A percentile compares a stretch with the other conserved stretches of the same genome.
phyloP scores from a whole-genome alignment of 2,329 filamentous ascomycete genomes.

The Trichocomaceae sp. region DNA sequence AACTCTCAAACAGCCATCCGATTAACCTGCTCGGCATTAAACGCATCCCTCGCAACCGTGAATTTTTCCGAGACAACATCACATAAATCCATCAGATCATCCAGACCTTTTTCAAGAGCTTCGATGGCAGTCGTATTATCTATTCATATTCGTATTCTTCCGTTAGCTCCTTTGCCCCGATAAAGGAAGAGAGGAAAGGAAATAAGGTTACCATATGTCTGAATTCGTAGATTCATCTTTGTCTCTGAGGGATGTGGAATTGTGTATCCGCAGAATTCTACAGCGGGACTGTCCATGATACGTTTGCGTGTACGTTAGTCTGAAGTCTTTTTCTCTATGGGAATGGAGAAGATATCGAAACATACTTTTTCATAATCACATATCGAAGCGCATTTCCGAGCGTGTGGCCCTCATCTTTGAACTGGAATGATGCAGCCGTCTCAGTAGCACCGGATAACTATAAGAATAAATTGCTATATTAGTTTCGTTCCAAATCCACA shows the following conservation, averaged over 20 bases:
- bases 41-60: constrained; percentile 58
- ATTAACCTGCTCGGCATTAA: constrained; percentile 38
- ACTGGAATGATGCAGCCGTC: constrained; percentile 90
- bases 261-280: constrained; percentile 97
- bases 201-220: constrained; percentile 81
- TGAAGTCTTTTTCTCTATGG: background rate
- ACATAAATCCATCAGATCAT: constrained; percentile 83
- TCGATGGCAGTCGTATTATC: constrained; percentile 74
- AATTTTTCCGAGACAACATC: constrained; percentile 94
- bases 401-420: constrained; percentile 89
- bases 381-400: constrained; percentile 89
- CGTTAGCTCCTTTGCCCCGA: background rate
- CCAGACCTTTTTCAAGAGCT: constrained; percentile 82
- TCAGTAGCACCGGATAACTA: constrained; percentile 78
- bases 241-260: constrained; percentile 94
- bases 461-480: background rate
- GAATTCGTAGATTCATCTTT: constrained; percentile 96
- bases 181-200: background rate
- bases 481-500: too few relatives aligned
- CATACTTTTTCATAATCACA: constrained; percentile 97
- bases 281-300: constrained; percentile 63
- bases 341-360: constrained; percentile 8
- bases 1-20: constrained; percentile 27
- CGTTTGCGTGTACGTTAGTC: background rate
- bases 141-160: constrained; percentile 8